phyloP scores from a whole-genome alignment of 768 basidiomycete genomes.

The Boletales sp. region DNA sequence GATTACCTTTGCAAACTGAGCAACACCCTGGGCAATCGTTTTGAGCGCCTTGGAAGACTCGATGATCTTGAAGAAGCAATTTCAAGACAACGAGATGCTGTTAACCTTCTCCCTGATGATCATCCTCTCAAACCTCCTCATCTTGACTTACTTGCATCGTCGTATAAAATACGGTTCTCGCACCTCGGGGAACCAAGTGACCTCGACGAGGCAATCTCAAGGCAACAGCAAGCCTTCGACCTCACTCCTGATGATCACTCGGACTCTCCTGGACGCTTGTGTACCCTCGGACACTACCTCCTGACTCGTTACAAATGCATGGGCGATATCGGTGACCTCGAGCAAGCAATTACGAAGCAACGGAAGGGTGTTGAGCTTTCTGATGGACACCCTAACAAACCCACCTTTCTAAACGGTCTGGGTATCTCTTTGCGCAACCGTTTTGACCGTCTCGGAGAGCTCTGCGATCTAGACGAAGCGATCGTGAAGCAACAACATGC shows the following conservation, averaged over 20 bases:
- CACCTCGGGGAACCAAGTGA: too few relatives aligned
- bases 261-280: neutral
- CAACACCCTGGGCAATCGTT: too few relatives aligned
- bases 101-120: too few relatives aligned
- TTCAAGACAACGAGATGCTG: too few relatives aligned
- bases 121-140: too few relatives aligned
- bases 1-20: too few relatives aligned
- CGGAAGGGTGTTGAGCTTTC: neutral
- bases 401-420: neutral
- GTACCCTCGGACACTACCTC: neutral
- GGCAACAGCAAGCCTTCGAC: neutral
- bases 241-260: neutral
- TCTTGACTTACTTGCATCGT: too few relatives aligned
- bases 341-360: neutral
- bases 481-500: too few relatives aligned
- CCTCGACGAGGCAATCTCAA: neutral
- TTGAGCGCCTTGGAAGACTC: too few relatives aligned
- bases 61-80: too few relatives aligned
- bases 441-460: neutral
- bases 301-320: neutral
- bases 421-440: neutral
- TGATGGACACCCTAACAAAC: neutral
- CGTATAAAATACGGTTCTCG: too few relatives aligned
- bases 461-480: too few relatives aligned
- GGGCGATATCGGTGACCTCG: neutral